Percentiles rank a stretch among this genome's conserved stretches.
Evolutionary conservation across 768 basidiomycete species (phyloP).

Genomic region (Mycena indigotica): DNA sequence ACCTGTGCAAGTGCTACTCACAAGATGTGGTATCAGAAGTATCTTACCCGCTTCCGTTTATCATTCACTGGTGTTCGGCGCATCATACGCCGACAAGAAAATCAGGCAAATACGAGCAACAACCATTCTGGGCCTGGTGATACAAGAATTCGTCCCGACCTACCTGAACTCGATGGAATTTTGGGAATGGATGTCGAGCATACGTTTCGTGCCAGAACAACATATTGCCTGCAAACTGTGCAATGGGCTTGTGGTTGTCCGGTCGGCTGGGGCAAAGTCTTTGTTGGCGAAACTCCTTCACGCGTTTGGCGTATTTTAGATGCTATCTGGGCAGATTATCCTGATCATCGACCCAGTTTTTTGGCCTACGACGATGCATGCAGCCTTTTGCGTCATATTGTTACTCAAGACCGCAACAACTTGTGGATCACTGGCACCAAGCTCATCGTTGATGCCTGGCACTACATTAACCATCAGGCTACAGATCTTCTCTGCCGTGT

Average conservation of each 20-base stretch:
- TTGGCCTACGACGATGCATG: conserved; percentile 23
- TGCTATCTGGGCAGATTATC: conserved; percentile 7
- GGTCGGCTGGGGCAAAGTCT: conserved; percentile 25
- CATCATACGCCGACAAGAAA: conserved; percentile 20
- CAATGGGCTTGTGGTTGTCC: conserved; percentile 26
- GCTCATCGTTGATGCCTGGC: conserved; percentile 24
- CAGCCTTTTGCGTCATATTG: conserved; percentile 18
- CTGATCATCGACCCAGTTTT: conserved; percentile 11
- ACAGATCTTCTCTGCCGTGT: conserved; percentile 18
- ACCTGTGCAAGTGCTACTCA: conserved; percentile 25
- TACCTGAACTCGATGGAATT: not conserved
- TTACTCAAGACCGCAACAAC: conserved; percentile 15
- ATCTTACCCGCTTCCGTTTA: conserved; percentile 23
- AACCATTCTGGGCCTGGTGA: not conserved
- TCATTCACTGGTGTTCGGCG: conserved; percentile 30
- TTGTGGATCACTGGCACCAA: conserved; percentile 15
- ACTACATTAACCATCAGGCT: conserved; percentile 3
- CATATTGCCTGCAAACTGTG: conserved; percentile 23
- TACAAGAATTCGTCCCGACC: not conserved
- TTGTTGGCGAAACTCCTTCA: conserved; percentile 13
- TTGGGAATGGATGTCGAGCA: not conserved
- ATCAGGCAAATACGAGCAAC: not conserved
- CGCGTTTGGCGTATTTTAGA: conserved; percentile 18
- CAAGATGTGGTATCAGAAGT: conserved; percentile 20
- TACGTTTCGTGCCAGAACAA: conserved; percentile 15